Evolutionary conservation across 2,329 filamentous ascomycete genomes (phyloP), one percentile per base, ranked within the genome.

Genomic region (Alternaria incomplexa): DNA sequence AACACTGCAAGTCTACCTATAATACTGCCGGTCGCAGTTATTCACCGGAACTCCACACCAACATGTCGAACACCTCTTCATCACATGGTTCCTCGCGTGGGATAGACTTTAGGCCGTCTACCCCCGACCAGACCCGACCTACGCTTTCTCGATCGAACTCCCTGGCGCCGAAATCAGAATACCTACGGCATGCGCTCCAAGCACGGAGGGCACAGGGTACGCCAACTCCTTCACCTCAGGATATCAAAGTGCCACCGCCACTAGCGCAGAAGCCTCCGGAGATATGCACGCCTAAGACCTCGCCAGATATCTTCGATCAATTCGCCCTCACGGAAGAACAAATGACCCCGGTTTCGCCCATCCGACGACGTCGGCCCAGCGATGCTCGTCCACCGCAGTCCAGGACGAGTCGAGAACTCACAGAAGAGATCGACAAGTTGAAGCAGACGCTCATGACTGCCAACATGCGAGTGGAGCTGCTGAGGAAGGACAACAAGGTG

Each of bases 91-190:
- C 70, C 32, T 64, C 70, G 17, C 65, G 67, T 17, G 63, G 58
- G 26, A 26, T 52, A n/a, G 36, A 63, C 13, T 63, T 67, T 17
- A 61, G 62, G 44, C 71, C 73, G 4, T 52, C 62, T 8, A 73
- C 72, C 5, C 70, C 72, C 9, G 69, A 65, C 15, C 43, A 64
- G 1, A 55, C 60, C 32, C 50, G 52, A 26, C 55, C 72, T 44
- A 32, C 66, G 6, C 58, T 66, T 17, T 50, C 56, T 26, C 63
- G 69, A n/a, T 58, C 67, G 10, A 44, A 51, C 20, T 73, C 70
- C 10, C 64, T 74, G 17, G 72, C 73, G 28, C 77, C 77, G n/a
- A 77, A 74, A 55, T 76, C 74, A 6, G 76, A 79, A 53, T 76
- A 71, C 56, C 63, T 80, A 54, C 73, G 76, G 36, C 68, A 73